These are phyloP conservation scores for Kazachstania viticola DNA, from an alignment of 805 yeast species.

Conservation along the genomic window DNA sequence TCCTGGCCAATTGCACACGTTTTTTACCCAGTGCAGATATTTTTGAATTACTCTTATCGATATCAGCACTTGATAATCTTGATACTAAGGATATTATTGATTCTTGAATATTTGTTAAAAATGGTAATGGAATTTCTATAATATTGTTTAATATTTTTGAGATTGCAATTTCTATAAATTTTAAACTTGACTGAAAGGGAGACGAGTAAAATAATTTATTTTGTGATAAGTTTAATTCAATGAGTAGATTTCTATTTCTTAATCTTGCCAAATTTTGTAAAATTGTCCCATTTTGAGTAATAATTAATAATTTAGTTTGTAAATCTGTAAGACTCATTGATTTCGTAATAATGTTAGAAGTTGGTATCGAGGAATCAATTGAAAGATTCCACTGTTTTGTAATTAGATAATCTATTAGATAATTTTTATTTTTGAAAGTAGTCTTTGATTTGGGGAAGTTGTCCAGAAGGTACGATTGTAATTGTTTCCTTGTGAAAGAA, in stretches of 20 bases:
- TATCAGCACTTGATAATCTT: slow-evolving; percentile 6
- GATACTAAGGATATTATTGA: slow-evolving; percentile 2
- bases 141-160: slow-evolving; percentile 21
- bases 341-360: background rate
- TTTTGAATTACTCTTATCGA: slow-evolving; percentile 2
- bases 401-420: slow-evolving; percentile 9
- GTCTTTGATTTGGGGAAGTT: slow-evolving; percentile 1
- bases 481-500: slow-evolving; percentile 20
- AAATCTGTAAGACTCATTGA: slow-evolving; percentile 3
- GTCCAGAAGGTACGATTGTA: slow-evolving; percentile 13
- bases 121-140: background rate
- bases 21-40: slow-evolving; percentile 23
- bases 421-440: slow-evolving; percentile 4
- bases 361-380: background rate
- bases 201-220: slow-evolving; percentile 5
- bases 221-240: slow-evolving; percentile 5
- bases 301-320: slow-evolving; percentile 10
- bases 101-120: too few species aligned
- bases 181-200: slow-evolving; percentile 14
- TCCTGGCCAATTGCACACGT: slow-evolving; percentile 16
- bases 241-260: slow-evolving; percentile 6
- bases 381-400: slow-evolving; percentile 14
- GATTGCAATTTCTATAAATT: slow-evolving; percentile 22
- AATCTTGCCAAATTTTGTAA: slow-evolving; percentile 21
- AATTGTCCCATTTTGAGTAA: slow-evolving; percentile 25